Conservation (phyloP, 2,329 filamentous ascomycete species). For the Colletotrichum karsti region DNA sequence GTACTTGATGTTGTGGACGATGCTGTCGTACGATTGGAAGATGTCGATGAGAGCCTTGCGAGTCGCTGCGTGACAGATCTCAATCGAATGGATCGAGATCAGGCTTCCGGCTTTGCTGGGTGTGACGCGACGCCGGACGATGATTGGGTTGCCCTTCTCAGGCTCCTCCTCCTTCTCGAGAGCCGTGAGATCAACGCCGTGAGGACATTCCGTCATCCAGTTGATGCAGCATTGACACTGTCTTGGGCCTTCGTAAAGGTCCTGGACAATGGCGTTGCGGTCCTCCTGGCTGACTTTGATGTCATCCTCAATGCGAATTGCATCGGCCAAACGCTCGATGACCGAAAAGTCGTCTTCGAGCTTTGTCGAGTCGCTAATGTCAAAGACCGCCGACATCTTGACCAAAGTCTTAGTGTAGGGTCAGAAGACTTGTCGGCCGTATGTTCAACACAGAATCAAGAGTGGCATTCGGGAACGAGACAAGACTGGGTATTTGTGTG, state of each 20-base stretch:
- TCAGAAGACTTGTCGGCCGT: too few species aligned
- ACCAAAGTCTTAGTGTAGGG: neutral
- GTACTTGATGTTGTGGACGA: slow-evolving; percentile 26
- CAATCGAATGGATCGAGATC: slow-evolving; percentile 31
- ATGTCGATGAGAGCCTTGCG: slow-evolving; percentile 32
- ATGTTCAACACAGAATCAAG: too few species aligned
- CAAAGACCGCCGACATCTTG: neutral
- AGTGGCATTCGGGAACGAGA: too few species aligned
- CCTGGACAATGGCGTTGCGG: slow-evolving; percentile 29
- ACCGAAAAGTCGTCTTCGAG: slow-evolving; percentile 16
- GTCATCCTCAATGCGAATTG: slow-evolving; percentile 2
- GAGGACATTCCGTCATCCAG: slow-evolving; percentile 36
- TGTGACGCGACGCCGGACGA: slow-evolving; percentile 31
- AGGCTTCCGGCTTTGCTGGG: slow-evolving; percentile 22
- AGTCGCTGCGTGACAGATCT: slow-evolving; percentile 31
- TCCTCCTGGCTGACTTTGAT: neutral
- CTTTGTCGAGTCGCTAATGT: neutral
- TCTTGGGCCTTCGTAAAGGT: slow-evolving; percentile 37
- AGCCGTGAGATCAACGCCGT: slow-evolving; percentile 26
- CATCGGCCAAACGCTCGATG: slow-evolving; percentile 13
- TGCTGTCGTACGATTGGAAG: slow-evolving; percentile 29
- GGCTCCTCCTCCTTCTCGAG: neutral
- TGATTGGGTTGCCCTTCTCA: slow-evolving; percentile 19
- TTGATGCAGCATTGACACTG: slow-evolving; percentile 40
- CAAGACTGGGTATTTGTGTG: too few species aligned